Base-by-base conservation (phyloP, 345 rosid genomes). In the Salix dunnii region DNA sequence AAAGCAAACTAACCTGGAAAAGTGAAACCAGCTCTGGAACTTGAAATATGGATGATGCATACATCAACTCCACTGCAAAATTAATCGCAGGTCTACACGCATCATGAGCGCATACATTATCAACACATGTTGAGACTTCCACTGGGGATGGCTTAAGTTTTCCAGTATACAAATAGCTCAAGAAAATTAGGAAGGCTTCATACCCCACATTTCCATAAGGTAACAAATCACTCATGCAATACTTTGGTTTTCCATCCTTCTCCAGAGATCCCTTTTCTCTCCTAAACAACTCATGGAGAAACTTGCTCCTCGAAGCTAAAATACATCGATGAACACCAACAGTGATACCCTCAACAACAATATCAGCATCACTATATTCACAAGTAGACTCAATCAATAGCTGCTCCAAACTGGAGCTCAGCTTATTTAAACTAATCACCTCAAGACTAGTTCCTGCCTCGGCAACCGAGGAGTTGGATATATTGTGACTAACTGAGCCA, bases 261-360 rank as follows among this genome's bases (percentile, higher is more conserved):
- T 84, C 88, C n/a, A 23, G 8, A 73, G 81, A 79, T 23, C 80
- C 87, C 60, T 72, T 81, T 40, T 81, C 86, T 74, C 71, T 80
- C 85, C 86, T 90, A 81, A 96, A 96, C 40, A 90, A 46, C 0
- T 96, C 91, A 72, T 78, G 67, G 73, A 96, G 93, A 81, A 96
- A 93, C 81, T 81, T 86, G 73, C 98, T 96, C 84, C 99, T 91
- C 13, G 93, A 89, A 38, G 94, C 94, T 81, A 96, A 81, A 74
- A 96, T 82, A 75, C 98, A 96, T 73, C 97, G 81, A 79, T 93
- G 98, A 76, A 92, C 88, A 71, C 96, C 88, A 76, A 96, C 91
- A 12, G 88, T 28, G 42, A 38, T 80, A 6, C 76, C 89, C 77
- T 91, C 92, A 31, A 96, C 84, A 14, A 88, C 72, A 71, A 96